Base-by-base conservation (phyloP, 176 grass and related monocot genomes). In the Alopecurus myosuroides region DNA sequence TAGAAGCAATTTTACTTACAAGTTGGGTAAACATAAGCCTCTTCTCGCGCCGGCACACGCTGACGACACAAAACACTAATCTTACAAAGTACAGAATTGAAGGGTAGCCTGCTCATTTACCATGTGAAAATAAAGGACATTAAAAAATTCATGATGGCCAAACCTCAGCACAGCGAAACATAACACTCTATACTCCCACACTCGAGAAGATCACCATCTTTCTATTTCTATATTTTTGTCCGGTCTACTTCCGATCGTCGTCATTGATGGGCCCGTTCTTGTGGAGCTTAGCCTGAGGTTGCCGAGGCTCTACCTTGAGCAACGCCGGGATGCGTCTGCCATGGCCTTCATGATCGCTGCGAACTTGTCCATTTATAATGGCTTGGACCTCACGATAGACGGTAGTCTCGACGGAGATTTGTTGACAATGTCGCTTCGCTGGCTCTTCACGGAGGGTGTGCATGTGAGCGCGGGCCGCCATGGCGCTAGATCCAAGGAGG, bases 291-390 rank as follows among this genome's bases (percentile, higher is more conserved):
- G 83, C 70, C 94, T 97, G 7, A 97, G 84, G 67, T 79, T 97
- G 28, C 73, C 94, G 64, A 97, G 94, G 62, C 94, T 88, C 74
- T 97, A 89, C 39, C 94, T 77, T 0, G 94, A 97, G 84, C 94
- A 97, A 41, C 94, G 94, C 73, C 94, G 85, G 13, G 94, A 97
- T 6, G 94, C 94, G 86, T 97, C 94, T 36, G 94, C 94, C 64
- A 91, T 91, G 1, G 94, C 85, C 68, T 94, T 97, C 94, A 97
- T 97, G 91, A 97, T 94, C 9, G 85, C 52, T 7, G 91, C 73
- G 4, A 97, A 97, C 39, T 97, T 91, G 0, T 94, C 91, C n/a
- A n/a, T n/a, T n/a, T n/a, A n/a, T n/a, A n/a, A n/a, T n/a, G n/a
- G n/a, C n/a, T n/a, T n/a, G n/a, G n/a, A n/a, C n/a, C n/a, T n/a